Evolutionary conservation across 2,329 filamentous ascomycete species (phyloP), one percentile per base, ranked within the genome.

Genomic region (Claviceps africana): DNA sequence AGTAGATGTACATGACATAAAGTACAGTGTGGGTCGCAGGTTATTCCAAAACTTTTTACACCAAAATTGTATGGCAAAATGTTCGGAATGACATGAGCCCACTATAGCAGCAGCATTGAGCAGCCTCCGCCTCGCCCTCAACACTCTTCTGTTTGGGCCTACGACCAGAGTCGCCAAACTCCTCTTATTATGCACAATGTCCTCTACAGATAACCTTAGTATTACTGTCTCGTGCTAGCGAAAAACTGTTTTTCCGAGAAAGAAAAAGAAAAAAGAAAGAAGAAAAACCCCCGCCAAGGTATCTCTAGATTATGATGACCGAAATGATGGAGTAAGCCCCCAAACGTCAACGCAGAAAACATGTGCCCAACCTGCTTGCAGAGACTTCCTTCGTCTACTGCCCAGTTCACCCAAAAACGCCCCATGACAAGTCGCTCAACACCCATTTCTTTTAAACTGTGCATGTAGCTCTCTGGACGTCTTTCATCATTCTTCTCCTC

Each of bases 401-500:
- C 33, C 31, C 2, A 28, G 17, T 28, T 37, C 30, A 46, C 44
- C 52, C 3, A 15, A 31, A 53, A 53, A 48, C 46, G 15, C 45
- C 48, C 39, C 19, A 11, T 25, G 11, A n/a, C 37, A 22, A 47
- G 22, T 21, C 25, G 21, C 25, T 21, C 17, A 28, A 37, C 30
- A 37, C 7, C 8, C 8, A 6, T 22, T 25, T 4, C 35, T 28
- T 21, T 47, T 43, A 52, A 46, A 47, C 53, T 47, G 37, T 47
- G 46, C 46, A 42, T 42, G 33, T 35, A 22, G 39, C 25, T 15
- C 22, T 42, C 30, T n/a, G 21, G 25, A 39, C 37, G 6, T 17
- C 22, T 11, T 35, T 50, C 13, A 25, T 49, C 11, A 53, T 15
- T 28, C n/a, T 53, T 40, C 37, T 53, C 51, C 40, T 47, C 39